Evolutionary conservation across 2,329 filamentous ascomycete species (phyloP), one percentile per base, ranked within the genome.

Genomic region (Macrophomina pseudophaseolina): DNA sequence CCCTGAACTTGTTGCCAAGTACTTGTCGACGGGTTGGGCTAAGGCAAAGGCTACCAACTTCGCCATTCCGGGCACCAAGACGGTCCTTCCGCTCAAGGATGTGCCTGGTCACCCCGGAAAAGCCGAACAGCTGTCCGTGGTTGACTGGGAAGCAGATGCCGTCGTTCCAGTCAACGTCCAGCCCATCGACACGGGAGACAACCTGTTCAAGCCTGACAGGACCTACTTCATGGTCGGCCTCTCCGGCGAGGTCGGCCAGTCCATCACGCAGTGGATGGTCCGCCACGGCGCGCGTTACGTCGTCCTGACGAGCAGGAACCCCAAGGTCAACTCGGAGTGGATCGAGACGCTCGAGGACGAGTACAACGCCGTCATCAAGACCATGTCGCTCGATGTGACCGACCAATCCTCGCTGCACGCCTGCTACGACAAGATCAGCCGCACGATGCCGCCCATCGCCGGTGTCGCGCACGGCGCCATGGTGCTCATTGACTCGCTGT

Each of bases 241-340:
- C 5, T 65, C 69, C 0, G 72, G 73, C 2, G 69, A 64, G 1
- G 12, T 75, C 18, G 74, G 74, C 1, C 49, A 64, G 0, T 71
- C 71, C 1, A 42, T 75, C 0, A 66, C 63, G 16, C 8, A 66
- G 14, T 75, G 71, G 71, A 74, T 75, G 73, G 62, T 73, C 1
- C 8, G n/a, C 0, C 65, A 70, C 12, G 72, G 72, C 0, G 74
- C 73, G 6, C 51, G 63, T 11, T n/a, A 71, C 30, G 40, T 76
- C 28, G 69, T 69, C 5, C 18, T 85, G 1, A 76, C 79, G 0
- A 82, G 79, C 49, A 77, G 82, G 1, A 75, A 74, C 11, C 78
- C 80, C 4, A 66, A 81, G 2, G 71, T 79, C 6, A 53, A 70
- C 4, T 58, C 11, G 12, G 9, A 40, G 1, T 79, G 73, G 72